Conservation (phyloP, 2,329 filamentous ascomycete species). For the Talaromyces amestolkiae region DNA sequence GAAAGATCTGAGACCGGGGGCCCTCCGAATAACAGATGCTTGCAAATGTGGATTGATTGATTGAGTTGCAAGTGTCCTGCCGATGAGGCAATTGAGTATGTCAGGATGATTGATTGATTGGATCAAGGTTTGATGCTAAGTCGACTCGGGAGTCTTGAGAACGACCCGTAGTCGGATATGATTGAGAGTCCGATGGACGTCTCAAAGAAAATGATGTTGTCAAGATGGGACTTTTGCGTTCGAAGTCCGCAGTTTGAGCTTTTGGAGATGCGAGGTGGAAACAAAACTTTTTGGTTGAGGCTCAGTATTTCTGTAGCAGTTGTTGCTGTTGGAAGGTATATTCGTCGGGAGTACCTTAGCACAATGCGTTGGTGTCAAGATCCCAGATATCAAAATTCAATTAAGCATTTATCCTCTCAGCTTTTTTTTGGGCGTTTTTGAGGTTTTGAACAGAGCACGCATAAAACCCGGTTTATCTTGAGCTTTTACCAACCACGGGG, state of each 20-base stretch:
- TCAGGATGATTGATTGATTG: background rate
- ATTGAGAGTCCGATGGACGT: slow-evolving; percentile 6
- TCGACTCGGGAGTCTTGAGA: background rate
- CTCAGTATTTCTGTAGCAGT: slow-evolving; percentile 6
- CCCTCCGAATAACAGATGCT: slow-evolving; percentile 17
- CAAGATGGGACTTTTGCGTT: slow-evolving; percentile 4
- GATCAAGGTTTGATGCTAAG: background rate
- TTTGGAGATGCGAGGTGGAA: background rate
- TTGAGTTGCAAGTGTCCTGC: slow-evolving; percentile 14
- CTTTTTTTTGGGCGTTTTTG: slow-evolving; percentile 17
- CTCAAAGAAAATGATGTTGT: background rate
- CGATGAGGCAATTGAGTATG: slow-evolving; percentile 8
- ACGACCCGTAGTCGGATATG: background rate
- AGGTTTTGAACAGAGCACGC: slow-evolving; percentile 18
- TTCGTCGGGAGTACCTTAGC: slow-evolving; percentile 11
- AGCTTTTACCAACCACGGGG: slow-evolving; percentile 16
- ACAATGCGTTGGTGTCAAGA: slow-evolving; percentile 9
- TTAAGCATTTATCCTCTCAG: slow-evolving; percentile 18
- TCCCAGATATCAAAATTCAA: slow-evolving; percentile 20
- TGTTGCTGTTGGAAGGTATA: slow-evolving; percentile 14
- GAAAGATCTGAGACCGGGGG: slow-evolving; percentile 9
- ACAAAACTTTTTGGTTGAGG: background rate
- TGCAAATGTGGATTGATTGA: slow-evolving; percentile 6
- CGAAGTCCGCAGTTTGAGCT: background rate
- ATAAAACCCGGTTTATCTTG: slow-evolving; percentile 20